Base-by-base conservation (phyloP, 2,329 filamentous ascomycete species). In the Aspergillus jensenii region DNA sequence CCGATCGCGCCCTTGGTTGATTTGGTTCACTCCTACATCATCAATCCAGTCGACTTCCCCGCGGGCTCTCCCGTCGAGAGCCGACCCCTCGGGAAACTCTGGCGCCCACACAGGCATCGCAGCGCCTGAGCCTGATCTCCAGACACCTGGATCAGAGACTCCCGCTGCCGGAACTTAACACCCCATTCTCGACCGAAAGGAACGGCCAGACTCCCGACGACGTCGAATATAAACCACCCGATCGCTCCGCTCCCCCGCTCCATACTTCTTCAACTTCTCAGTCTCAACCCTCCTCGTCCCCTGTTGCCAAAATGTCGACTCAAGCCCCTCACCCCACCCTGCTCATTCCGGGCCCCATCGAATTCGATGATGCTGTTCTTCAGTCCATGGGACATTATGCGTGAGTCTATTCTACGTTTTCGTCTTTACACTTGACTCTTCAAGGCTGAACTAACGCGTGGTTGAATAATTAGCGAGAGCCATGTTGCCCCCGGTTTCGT, bases 351-450 rank as follows among this genome's bases (percentile, higher is more conserved):
- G 95, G 95, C 63, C 95, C 95, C 71, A 96, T 98, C 76, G 93
- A 98, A 81, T 97, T 97, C 73, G 93, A 97, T 75, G 93, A 98
- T 93, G 92, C 88, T 48, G 93, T 98, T 60, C 86, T 97, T 52
- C 86, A 93, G 76, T 91, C 92, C 61, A 97, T 97, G 93, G 89
- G 90, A 81, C 92, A 96, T 79, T 96, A 89, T 91, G 80, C 70
- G 78, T 73, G 59, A 65, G 66, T 68, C 59, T 49, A 25, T 27
- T 33, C 47, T 63, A 62, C 58, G n/a, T 46, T 40, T 23, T 19
- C 23, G 11, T 59, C 19, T 39, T 33, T 23, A 25, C 21, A 27
- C 17, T 31, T 23, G 25, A 12, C 41, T 31, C 11, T 37, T 21
- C 45, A 17, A 37, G 27, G 23, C 45, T 39, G 11, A 15, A 45